Base-by-base conservation (phyloP, 352 stramenopile species). In the Phytophthora cryptogea region DNA sequence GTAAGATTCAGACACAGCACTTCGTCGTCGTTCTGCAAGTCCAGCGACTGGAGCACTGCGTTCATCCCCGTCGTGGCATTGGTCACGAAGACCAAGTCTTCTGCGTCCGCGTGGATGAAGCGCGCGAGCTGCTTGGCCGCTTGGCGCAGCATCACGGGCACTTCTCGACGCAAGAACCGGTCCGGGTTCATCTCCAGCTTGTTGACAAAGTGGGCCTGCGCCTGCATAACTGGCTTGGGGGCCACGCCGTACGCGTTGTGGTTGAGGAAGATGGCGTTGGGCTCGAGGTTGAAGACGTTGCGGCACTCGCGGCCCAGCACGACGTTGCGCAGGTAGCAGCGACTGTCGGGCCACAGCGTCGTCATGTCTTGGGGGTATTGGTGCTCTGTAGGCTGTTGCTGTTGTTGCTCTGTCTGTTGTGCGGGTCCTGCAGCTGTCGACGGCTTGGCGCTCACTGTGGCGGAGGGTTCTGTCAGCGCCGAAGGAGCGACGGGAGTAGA, bases 111-210 rank as follows among this genome's bases (percentile, higher is more conserved):
- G 31, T 83, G 74, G 31, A 95, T 56, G 45, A 92, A 92, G 16
- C 68, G 52, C 0, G 86, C 83, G 28, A 95, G 71, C 39, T 88
- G 82, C 6, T 62, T 66, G 1, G 81, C 74, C 5, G 84, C 83
- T 47, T 88, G 73, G 30, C 84, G 82, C 47, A 95, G 70, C 63
- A 91, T 56, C 20, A 63, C 61, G 0, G 80, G 78, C 44, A 68
- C 65, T 49, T 95, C 86, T 32, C 76, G 79, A 3, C 86, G 82
- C 62, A 93, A 80, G 64, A 92, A 95, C n/a, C 84, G 72, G 58
- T 95, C 86, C 4, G 86, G 86, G 33, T 93, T 93, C 66, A 79
- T 80, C 66, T 95, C 86, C 86, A 95, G 93, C 71, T 89, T 83
- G 70, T 91, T 92, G 20, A 92, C 83, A 55, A 92, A 92, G 58